Percentiles rank a stretch among this genome's conserved stretches.
Evolutionary conservation across 257 asterid species (phyloP).

Genomic region (Fraxinus pennsylvanica): DNA sequence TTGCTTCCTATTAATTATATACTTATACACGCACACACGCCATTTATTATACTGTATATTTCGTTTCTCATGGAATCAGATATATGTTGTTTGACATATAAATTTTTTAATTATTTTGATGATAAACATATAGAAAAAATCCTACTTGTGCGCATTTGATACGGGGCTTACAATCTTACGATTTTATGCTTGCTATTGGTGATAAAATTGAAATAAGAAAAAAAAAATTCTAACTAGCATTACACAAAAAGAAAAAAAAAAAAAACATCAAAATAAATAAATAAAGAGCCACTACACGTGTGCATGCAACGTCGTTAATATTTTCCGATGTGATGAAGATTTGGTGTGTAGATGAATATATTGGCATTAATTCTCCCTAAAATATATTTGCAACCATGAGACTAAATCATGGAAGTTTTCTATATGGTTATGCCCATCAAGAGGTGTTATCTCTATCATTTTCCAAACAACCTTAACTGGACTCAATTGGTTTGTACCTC

Average conservation of each 20-base stretch:
- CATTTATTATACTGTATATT: not conserved
- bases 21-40: not conserved
- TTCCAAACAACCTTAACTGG: slow-evolving; percentile 59
- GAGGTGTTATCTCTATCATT: slow-evolving; percentile 23
- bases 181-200: too few relatives aligned
- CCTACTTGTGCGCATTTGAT: not conserved
- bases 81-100: not conserved
- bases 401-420: slow-evolving; percentile 10
- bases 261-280: too few relatives aligned
- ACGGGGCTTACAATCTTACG: too few relatives aligned
- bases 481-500: slow-evolving; percentile 21
- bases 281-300: not conserved
- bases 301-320: not conserved
- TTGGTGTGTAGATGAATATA: not conserved
- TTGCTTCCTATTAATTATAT: too few relatives aligned
- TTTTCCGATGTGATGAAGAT: not conserved
- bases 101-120: not conserved
- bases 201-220: too few relatives aligned
- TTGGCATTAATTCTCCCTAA: not conserved
- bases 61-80: not conserved
- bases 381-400: not conserved
- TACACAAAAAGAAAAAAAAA: too few relatives aligned
- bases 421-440: slow-evolving; percentile 28
- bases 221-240: too few relatives aligned
- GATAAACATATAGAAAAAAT: not conserved